Evolutionary conservation across 106 monocot species (phyloP).

Genomic region (Xerophyta viscosa): DNA sequence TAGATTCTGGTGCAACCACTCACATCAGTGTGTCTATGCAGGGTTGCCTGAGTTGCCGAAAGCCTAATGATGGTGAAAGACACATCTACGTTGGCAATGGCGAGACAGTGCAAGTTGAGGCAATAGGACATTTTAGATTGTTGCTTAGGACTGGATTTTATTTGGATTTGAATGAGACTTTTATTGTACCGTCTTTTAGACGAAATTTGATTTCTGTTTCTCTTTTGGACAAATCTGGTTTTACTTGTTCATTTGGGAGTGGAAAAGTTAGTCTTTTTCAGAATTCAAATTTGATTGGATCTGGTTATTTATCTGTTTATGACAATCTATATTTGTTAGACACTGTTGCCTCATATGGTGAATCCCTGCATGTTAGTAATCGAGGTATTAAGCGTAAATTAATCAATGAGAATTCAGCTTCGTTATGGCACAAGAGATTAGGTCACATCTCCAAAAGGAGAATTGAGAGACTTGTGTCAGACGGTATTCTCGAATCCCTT

Average conservation of each 20-base stretch:
- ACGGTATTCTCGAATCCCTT: neutral
- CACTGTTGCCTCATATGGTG: too few relatives aligned
- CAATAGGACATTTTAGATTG: neutral
- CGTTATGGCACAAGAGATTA: slow-evolving; percentile 5
- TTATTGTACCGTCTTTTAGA: slow-evolving; percentile 4
- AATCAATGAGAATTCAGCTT: neutral
- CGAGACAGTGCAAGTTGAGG: neutral
- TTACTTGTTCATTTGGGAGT: neutral
- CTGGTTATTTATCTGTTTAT: neutral
- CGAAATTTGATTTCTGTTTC: slow-evolving; percentile 2
- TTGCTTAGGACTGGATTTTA: neutral
- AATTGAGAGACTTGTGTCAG: neutral
- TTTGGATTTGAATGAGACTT: neutral
- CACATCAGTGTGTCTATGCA: neutral
- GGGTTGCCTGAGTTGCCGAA: neutral
- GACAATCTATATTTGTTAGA: neutral
- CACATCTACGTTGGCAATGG: neutral
- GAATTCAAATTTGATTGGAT: neutral
- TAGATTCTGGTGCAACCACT: neutral
- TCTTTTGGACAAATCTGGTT: neutral
- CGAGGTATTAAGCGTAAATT: neutral
- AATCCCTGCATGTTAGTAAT: too few relatives aligned
- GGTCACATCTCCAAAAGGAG: slow-evolving; percentile 4
- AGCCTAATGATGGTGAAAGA: neutral
- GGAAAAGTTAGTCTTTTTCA: neutral